Percentiles rank a stretch among this genome's conserved stretches.
phyloP scores from a whole-genome alignment of 1,284 basidiomycete species.

The Irpex rosettiformis region DNA sequence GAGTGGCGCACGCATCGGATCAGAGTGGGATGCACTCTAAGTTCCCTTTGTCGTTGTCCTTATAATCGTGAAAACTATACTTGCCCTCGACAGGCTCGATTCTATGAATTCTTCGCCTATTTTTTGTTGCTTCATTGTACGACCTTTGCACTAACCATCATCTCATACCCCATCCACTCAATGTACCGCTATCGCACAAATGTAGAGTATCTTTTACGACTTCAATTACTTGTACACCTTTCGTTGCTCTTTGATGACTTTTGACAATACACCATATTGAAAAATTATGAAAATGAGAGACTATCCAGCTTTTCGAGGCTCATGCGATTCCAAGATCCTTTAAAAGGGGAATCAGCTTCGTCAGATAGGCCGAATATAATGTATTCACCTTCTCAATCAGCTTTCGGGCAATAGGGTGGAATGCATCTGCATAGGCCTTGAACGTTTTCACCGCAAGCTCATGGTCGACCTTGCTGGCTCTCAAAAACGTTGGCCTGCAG shows the following conservation, averaged over 20 bases:
- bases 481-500: constrained; percentile 65
- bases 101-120: neutral
- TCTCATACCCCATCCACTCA: neutral
- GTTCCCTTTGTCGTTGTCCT: no score
- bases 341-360: neutral
- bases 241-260: neutral
- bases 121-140: neutral
- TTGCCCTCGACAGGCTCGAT: neutral
- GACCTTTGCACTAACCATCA: neutral
- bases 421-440: constrained; percentile 46
- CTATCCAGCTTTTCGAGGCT: neutral
- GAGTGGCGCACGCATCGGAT: constrained; percentile 35
- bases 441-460: constrained; percentile 63
- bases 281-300: neutral
- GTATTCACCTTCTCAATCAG: constrained; percentile 67
- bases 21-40: constrained; percentile 5
- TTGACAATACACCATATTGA: neutral
- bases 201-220: neutral
- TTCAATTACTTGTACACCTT: neutral
- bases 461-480: constrained; percentile 52
- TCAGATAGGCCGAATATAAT: neutral
- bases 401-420: constrained; percentile 59
- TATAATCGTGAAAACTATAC: no score
- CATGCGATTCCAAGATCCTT: constrained; percentile 1
- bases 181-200: neutral